A percentile compares a stretch with the other conserved stretches of the same genome.
phyloP scores from a whole-genome alignment of 2,329 filamentous ascomycete species.

The Talaromyces sp. region DNA sequence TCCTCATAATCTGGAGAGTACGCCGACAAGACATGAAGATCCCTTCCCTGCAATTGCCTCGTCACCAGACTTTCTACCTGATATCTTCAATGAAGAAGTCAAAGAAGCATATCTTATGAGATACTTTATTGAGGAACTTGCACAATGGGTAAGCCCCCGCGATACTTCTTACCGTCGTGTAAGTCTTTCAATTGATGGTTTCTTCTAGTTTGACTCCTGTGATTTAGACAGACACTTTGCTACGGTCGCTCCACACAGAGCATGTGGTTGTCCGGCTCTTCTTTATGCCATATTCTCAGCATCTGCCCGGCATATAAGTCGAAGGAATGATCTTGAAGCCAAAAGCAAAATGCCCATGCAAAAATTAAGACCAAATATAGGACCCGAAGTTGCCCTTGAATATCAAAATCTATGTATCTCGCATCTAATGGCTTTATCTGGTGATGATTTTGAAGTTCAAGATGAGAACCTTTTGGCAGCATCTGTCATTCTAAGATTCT shows the following conservation, averaged over 20 bases:
- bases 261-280: conserved; percentile 43
- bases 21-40: not conserved
- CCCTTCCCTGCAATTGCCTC: not conserved
- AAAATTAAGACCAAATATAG: conserved; percentile 16
- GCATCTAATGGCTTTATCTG: conserved; percentile 36
- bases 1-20: too few species aligned
- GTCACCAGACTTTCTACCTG: not conserved
- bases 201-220: conserved; percentile 41
- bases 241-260: conserved; percentile 43
- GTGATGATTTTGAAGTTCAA: conserved; percentile 3
- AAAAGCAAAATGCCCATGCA: conserved; percentile 19
- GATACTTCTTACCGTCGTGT: too few species aligned
- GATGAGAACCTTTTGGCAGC: conserved; percentile 35
- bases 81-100: not conserved
- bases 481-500: conserved; percentile 45
- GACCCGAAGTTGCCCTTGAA: conserved; percentile 36
- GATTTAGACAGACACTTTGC: conserved; percentile 44
- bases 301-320: conserved; percentile 40
- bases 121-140: conserved; percentile 26
- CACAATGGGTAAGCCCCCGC: conserved; percentile 19
- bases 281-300: conserved; percentile 40
- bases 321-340: conserved; percentile 15
- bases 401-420: conserved; percentile 46
- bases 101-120: conserved; percentile 14
- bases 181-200: not conserved